Conservation (phyloP, 257 asterid genomes). For the Jacaranda copaia region DNA sequence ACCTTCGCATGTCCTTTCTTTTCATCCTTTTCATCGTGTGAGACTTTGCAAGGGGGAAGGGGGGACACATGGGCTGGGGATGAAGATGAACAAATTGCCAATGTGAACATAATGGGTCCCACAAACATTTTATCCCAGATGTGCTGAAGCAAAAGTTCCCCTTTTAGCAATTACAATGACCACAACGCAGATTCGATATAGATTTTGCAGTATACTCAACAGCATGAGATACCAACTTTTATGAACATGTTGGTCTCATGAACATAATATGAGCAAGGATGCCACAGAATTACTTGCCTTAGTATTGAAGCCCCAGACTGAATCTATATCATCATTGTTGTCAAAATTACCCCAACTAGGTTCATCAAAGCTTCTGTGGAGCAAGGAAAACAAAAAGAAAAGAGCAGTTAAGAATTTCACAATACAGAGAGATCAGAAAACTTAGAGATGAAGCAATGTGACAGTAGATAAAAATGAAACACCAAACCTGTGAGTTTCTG, state of each 20-base stretch:
- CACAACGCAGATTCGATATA: constrained; percentile 4
- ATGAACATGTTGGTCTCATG: constrained; percentile 26
- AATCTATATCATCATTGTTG: constrained; percentile 89
- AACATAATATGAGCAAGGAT: constrained; percentile 29
- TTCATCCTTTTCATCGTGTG: too few relatives aligned
- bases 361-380: constrained; percentile 83
- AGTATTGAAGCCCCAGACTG: constrained; percentile 95
- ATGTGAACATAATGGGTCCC: too few relatives aligned
- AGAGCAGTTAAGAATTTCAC: constrained; percentile 20
- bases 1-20: too few relatives aligned
- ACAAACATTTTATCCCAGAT: too few relatives aligned
- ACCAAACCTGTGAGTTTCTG: constrained; percentile 73
- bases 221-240: not conserved
- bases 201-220: too few relatives aligned
- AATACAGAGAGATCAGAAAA: not conserved
- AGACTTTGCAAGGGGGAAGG: too few relatives aligned
- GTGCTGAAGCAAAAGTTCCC: not conserved
- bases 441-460: constrained; percentile 23
- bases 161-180: not conserved
- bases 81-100: too few relatives aligned
- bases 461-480: constrained; percentile 24
- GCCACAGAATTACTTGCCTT: constrained; percentile 63
- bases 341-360: constrained; percentile 87
- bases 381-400: constrained; percentile 30
- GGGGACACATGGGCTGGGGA: too few relatives aligned